Conservation (phyloP, 495 filamentous ascomycete species). For the Aspergillus avenaceus region DNA sequence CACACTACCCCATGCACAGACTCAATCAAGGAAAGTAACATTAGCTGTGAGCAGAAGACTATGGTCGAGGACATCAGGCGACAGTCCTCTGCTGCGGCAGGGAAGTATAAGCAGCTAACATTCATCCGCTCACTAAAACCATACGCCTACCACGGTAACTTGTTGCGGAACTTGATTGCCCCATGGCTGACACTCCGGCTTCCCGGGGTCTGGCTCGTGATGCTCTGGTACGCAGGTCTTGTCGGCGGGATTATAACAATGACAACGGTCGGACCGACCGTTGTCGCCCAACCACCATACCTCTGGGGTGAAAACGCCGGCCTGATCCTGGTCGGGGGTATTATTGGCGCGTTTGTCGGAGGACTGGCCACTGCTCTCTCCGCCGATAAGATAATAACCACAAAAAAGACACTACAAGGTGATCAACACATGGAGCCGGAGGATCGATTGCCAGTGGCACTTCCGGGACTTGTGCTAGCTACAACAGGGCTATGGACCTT, state of each 20-base stretch:
- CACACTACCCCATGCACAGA: neutral
- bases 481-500: conserved; percentile 15
- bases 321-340: conserved; percentile 7
- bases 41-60: neutral
- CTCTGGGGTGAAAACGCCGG: conserved; percentile 8
- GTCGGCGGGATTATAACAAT: conserved; percentile 10
- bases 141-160: conserved; percentile 7
- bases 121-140: conserved; percentile 9
- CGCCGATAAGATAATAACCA: conserved; percentile 10
- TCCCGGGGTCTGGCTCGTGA: conserved; percentile 13
- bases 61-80: conserved; percentile 4
- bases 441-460: conserved; percentile 10
- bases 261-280: conserved; percentile 3
- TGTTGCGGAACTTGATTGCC: conserved; percentile 2
- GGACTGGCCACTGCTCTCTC: conserved; percentile 1
- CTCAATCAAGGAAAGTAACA: neutral
- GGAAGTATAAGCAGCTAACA: neutral
- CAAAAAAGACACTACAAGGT: conserved; percentile 7
- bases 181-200: conserved; percentile 11
- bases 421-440: conserved; percentile 11
- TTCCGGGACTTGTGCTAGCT: conserved; percentile 14
- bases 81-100: too few relatives aligned
- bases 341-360: conserved; percentile 9
- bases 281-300: conserved; percentile 8
- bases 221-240: conserved; percentile 12